Conservation (phyloP, 208 protist species). For the Lotmaria passim region DNA sequence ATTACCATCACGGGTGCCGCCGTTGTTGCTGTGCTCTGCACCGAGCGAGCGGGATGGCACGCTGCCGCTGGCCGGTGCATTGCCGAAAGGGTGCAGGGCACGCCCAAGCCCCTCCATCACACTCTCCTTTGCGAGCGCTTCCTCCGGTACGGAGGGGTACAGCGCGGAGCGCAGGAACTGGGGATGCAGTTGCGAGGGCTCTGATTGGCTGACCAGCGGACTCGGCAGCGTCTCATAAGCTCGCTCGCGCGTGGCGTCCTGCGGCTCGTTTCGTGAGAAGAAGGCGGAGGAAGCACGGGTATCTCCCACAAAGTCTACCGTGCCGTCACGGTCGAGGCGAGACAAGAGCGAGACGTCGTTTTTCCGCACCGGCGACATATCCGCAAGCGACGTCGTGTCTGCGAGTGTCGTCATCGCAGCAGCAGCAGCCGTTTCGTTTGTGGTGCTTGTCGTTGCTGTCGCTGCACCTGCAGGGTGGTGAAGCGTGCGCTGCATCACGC, state of each 20-base stretch:
- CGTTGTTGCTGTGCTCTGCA: neutral
- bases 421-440: too few species aligned
- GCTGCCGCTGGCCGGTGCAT: neutral
- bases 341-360: conserved; percentile 1
- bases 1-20: neutral
- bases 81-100: neutral
- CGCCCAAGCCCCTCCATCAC: neutral
- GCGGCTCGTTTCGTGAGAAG: neutral
- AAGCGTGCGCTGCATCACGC: neutral
- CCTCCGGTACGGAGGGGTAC: conserved; percentile 20
- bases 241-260: neutral
- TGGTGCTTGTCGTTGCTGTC: too few species aligned
- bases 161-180: conserved; percentile 1
- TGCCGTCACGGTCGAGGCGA: neutral
- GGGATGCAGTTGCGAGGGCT: conserved; percentile 3
- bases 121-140: neutral
- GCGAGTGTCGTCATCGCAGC: neutral
- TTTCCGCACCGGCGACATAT: conserved; percentile 9
- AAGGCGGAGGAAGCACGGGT: neutral
- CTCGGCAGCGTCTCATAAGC: conserved; percentile 7
- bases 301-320: neutral
- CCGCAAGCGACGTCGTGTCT: conserved; percentile 5
- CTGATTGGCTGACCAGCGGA: conserved; percentile 7
- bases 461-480: neutral
- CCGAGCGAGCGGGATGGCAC: neutral